Conservation (phyloP, 2,329 filamentous ascomycete species). For the Alternaria brassicicola region DNA sequence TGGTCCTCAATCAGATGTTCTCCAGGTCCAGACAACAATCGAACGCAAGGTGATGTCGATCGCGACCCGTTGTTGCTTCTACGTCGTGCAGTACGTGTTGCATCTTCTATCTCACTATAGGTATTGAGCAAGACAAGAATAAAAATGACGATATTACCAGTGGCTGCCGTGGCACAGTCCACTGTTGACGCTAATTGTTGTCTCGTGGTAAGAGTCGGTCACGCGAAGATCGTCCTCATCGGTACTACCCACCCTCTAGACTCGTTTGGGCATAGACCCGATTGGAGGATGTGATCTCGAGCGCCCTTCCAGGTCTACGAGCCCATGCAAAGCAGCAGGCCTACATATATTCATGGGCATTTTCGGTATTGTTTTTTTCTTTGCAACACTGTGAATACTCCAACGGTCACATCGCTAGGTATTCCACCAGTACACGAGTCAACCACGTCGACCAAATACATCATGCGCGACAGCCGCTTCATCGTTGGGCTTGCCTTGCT, state of each 20-base stretch:
- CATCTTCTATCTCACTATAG: not conserved
- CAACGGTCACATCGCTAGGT: not conserved
- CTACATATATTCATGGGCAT: not conserved
- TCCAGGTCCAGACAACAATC: too few species aligned
- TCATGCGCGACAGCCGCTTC: conserved; percentile 4
- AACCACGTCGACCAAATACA: not conserved
- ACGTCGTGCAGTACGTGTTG: not conserved
- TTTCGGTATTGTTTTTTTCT: not conserved
- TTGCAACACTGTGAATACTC: not conserved
- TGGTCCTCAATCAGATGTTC: too few species aligned
- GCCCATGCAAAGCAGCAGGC: not conserved
- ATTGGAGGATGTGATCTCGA: not conserved
- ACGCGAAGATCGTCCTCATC: not conserved
- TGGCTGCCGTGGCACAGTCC: not conserved
- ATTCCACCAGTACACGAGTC: not conserved
- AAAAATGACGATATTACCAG: not conserved
- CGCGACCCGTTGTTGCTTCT: not conserved
- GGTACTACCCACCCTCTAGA: not conserved
- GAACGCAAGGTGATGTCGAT: not conserved
- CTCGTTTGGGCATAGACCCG: not conserved
- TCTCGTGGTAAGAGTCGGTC: not conserved
- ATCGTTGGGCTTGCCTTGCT: conserved; percentile 3
- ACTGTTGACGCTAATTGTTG: not conserved
- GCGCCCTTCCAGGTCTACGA: not conserved
- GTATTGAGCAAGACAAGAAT: not conserved